Evolutionary conservation across 1,284 basidiomycete genomes (phyloP).

Genomic region (Somion occarium): DNA sequence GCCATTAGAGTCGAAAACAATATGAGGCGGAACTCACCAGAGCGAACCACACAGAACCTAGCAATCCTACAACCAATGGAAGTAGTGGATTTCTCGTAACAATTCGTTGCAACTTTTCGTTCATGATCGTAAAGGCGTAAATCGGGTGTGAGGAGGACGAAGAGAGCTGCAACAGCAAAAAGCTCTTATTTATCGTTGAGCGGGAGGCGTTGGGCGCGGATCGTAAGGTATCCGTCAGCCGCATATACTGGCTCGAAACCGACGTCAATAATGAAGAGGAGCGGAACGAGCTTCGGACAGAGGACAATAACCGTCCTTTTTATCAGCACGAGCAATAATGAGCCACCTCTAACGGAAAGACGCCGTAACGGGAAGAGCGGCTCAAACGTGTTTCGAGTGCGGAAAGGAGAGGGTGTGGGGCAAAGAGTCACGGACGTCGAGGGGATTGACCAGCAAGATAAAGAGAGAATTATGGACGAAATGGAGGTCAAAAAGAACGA

Average conservation of each 20-base stretch:
- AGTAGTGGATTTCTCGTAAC: conserved; percentile 10
- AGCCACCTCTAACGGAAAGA: background rate
- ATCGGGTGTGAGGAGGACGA: background rate
- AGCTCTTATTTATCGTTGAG: background rate
- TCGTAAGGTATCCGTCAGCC: background rate
- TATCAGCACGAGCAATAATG: background rate
- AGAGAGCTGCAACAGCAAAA: background rate
- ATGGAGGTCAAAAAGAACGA: background rate
- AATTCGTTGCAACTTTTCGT: conserved; percentile 11
- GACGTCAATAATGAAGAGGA: too few species aligned
- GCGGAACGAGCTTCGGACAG: too few species aligned
- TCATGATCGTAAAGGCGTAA: conserved; percentile 8
- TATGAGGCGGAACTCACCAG: conserved; percentile 9
- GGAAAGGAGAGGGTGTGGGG: background rate
- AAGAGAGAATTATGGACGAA: background rate
- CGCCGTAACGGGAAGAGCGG: background rate
- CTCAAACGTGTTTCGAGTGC: background rate
- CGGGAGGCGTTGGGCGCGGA: background rate
- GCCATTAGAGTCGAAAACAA: background rate
- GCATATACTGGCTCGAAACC: background rate
- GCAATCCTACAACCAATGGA: conserved; percentile 6
- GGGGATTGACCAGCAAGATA: background rate
- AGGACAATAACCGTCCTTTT: too few species aligned
- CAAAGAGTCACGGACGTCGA: background rate
- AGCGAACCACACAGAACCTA: conserved; percentile 13